A percentile compares a stretch with the other conserved stretches of the same genome.
Evolutionary conservation across 768 basidiomycete species (phyloP).

Genomic region (Mycena epipterygia): DNA sequence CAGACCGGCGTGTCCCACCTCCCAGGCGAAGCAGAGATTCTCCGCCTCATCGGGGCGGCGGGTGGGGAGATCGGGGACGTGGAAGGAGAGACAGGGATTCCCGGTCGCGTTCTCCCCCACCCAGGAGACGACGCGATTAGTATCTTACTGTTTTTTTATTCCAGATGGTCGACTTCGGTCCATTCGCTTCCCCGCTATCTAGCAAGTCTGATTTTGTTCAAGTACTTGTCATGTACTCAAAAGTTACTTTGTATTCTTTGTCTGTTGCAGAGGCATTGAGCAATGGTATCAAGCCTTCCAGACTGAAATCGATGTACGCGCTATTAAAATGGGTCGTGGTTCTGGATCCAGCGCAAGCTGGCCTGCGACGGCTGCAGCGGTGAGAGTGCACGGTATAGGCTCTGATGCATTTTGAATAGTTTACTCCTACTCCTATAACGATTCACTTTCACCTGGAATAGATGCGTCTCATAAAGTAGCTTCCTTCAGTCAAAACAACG

Average conservation of each 20-base stretch:
- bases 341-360: not conserved
- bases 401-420: too few relatives aligned
- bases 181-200: not conserved
- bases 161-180: not conserved
- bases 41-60: constrained; percentile 31
- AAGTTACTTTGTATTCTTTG: not conserved
- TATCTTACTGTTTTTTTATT: not conserved
- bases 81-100: constrained; percentile 32
- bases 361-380: constrained; percentile 20
- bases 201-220: not conserved
- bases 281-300: too few relatives aligned
- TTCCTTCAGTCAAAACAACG: too few relatives aligned
- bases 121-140: constrained; percentile 29
- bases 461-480: too few relatives aligned
- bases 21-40: constrained; percentile 30
- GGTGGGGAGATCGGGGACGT: constrained; percentile 33
- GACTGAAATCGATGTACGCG: not conserved
- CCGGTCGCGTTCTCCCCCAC: constrained; percentile 29
- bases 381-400: too few relatives aligned
- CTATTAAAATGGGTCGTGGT: not conserved
- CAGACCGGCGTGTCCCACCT: constrained; percentile 32
- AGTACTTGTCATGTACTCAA: not conserved
- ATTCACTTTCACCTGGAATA: too few relatives aligned
- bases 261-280: too few relatives aligned
- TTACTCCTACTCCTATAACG: too few relatives aligned